Evolutionary conservation across 1,284 basidiomycete species (phyloP).

Genomic region (Ganoderma resinaceum): DNA sequence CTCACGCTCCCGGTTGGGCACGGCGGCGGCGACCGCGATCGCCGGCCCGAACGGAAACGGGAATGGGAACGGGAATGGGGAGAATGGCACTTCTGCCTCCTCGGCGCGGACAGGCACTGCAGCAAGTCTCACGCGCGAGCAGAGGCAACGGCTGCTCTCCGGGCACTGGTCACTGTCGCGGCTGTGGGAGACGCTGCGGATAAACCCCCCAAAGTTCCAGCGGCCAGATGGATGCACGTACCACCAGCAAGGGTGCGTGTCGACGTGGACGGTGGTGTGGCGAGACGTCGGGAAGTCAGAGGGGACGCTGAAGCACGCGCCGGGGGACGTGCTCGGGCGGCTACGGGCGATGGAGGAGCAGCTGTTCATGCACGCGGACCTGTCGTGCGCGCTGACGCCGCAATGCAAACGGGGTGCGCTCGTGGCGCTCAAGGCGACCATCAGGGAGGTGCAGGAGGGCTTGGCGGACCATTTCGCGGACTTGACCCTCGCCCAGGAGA

Average conservation of each 20-base stretch:
- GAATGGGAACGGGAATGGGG: neutral
- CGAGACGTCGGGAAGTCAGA: constrained; percentile 30
- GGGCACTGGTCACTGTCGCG: constrained; percentile 40
- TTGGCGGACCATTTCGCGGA: constrained; percentile 39
- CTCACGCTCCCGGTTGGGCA: constrained; percentile 14
- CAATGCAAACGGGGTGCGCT: constrained; percentile 42
- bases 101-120: constrained; percentile 15
- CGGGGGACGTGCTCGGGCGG: constrained; percentile 40
- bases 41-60: constrained; percentile 13
- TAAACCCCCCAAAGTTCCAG: constrained; percentile 35
- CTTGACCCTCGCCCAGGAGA: constrained; percentile 17
- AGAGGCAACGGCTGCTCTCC: constrained; percentile 38
- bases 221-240: constrained; percentile 40
- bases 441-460: constrained; percentile 35
- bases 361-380: constrained; percentile 35
- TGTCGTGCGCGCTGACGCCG: constrained; percentile 38
- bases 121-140: constrained; percentile 32
- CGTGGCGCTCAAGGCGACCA: constrained; percentile 40
- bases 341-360: constrained; percentile 36
- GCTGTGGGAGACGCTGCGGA: constrained; percentile 38
- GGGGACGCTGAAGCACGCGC: constrained; percentile 25
- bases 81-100: neutral
- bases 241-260: constrained; percentile 40
- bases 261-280: constrained; percentile 40
- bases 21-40: constrained; percentile 3